Base-by-base conservation (phyloP, 176 grass and related monocot species). In the Rhynchospora pubera region DNA sequence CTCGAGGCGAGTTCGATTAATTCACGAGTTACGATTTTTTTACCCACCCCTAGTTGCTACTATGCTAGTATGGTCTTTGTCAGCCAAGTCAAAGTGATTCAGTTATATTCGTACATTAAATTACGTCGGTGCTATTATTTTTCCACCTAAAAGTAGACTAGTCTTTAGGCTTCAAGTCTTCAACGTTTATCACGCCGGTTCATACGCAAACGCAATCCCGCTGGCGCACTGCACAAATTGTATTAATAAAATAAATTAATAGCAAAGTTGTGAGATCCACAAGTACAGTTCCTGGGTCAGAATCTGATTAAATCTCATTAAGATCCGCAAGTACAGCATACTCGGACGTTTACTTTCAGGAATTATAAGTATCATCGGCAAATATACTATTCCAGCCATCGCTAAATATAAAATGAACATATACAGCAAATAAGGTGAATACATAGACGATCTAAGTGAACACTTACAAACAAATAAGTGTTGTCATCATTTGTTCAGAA, bases 31-130 rank as follows among this genome's bases (percentile, higher is more conserved):
- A n/a, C n/a, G n/a, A n/a, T n/a, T n/a, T n/a, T n/a, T n/a, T n/a
- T n/a, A n/a, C n/a, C n/a, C n/a, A n/a, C n/a, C n/a, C n/a, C n/a
- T n/a, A n/a, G 52, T 55, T 55, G 9, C 13, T 56, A 56, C 13
- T 4, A 5, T 18, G 55, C 14, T 12, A 28, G 22, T 63, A 63
- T 63, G 61, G 61, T 63, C 61, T 63, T 0, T 9, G 61, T 63
- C 28, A 71, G 67, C 67, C 22, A 47, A 71, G 67, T 71, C 67
- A 71, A 71, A 47, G 0, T 47, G 16, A 71, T 71, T 71, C 67
- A 71, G 67, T 71, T 46, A 47, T 15, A 46, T 46, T 47, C 10
- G 67, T 71, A 71, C 67, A 22, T 71, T 18, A 3, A 21, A 42
- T 69, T n/a, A 19, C 12, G 39, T 47, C 42, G 43, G 67, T 71